These are phyloP conservation scores for Pelargonium citronellum DNA, from an alignment of 441 rosid genomes.

Conservation along the genomic window DNA sequence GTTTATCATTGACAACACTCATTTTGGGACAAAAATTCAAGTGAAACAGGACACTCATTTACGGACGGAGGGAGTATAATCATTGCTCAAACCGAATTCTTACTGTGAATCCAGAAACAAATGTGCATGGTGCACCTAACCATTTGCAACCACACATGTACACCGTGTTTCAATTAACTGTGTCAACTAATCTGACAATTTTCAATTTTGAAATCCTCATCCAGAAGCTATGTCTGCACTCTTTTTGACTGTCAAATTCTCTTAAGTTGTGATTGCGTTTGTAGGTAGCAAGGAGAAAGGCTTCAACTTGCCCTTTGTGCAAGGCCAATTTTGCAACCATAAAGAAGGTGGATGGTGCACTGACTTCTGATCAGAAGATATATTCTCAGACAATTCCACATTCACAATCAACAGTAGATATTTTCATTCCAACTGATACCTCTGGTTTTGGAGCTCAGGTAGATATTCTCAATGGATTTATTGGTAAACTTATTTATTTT, in stretches of 20 bases:
- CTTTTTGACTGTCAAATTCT: background rate
- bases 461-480: constrained; percentile 36
- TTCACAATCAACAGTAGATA: constrained; percentile 37
- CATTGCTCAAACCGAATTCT: background rate
- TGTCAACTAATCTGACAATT: background rate
- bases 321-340: constrained; percentile 62
- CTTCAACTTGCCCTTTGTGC: constrained; percentile 81
- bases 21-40: too few relatives aligned
- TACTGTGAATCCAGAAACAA: constrained; percentile 4
- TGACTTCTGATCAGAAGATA: constrained; percentile 73
- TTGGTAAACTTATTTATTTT: background rate
- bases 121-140: background rate
- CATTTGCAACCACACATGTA: background rate
- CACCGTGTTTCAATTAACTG: background rate
- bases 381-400: constrained; percentile 80
- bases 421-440: constrained; percentile 38
- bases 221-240: background rate
- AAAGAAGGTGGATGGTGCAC: constrained; percentile 67
- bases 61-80: background rate
- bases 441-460: constrained; percentile 43
- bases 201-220: background rate
- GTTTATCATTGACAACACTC: too few relatives aligned
- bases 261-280: constrained; percentile 19
- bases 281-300: constrained; percentile 56
- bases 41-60: too few relatives aligned